Percentiles rank a stretch among this genome's conserved stretches.
Conservation (phyloP, 305 asterid species). For the Fraxinus velutina region DNA sequence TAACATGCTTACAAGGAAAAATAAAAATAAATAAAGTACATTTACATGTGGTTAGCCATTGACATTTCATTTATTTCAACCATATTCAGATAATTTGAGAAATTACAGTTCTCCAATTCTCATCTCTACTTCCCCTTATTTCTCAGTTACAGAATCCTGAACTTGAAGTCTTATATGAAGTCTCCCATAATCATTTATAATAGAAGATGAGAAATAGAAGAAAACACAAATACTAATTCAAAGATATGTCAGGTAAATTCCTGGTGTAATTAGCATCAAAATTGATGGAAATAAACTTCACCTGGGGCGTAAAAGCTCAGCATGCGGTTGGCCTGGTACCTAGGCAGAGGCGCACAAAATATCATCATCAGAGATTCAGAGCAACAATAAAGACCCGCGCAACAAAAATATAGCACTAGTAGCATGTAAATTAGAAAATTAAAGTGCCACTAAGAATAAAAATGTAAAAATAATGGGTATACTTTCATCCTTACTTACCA, state of each 20-base stretch:
- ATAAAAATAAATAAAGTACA: background rate
- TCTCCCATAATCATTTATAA: background rate
- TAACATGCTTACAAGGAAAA: background rate
- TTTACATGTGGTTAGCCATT: background rate
- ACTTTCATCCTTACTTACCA: constrained; percentile 40
- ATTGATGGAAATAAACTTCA: constrained; percentile 26
- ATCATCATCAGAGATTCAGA: constrained; percentile 17
- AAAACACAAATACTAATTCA: background rate
- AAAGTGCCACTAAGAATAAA: background rate
- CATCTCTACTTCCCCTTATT: background rate
- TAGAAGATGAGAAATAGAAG: background rate
- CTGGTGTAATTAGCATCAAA: background rate
- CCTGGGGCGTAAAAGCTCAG: constrained; percentile 98
- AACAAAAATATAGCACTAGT: background rate
- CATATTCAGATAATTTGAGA: background rate
- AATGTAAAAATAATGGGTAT: background rate
- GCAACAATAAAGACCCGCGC: background rate
- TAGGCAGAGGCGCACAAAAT: constrained; percentile 26
- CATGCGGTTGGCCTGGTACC: constrained; percentile 97
- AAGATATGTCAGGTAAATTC: constrained; percentile 3
- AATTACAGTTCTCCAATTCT: background rate
- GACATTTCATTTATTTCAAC: background rate
- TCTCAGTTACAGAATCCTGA: background rate
- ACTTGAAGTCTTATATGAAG: background rate
- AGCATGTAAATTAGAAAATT: background rate